Conservation (phyloP, 768 basidiomycete genomes). For the Tricholoma hemisulphureum region DNA sequence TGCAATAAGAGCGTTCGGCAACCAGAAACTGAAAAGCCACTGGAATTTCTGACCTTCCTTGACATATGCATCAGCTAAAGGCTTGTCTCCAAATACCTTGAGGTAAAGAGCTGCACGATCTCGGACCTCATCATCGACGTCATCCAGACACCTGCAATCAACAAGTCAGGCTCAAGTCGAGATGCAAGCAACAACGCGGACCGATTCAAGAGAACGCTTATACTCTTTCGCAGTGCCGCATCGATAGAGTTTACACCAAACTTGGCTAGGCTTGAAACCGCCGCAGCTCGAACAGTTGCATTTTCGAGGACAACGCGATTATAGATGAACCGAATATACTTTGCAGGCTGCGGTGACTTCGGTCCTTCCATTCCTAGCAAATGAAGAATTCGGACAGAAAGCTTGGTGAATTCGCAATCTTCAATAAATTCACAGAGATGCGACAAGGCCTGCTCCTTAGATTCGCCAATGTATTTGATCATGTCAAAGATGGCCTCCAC, state of each 20-base stretch:
- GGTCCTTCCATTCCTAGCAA: slow-evolving; percentile 95
- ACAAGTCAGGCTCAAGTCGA: slow-evolving; percentile 6
- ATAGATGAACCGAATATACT: slow-evolving; percentile 99
- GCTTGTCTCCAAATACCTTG: slow-evolving; percentile 74
- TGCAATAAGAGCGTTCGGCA: slow-evolving; percentile 31
- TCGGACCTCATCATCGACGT: slow-evolving; percentile 98
- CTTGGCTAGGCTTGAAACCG: slow-evolving; percentile 92
- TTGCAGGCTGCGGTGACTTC: slow-evolving; percentile 92
- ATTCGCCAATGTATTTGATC: slow-evolving; percentile 96
- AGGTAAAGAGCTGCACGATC: slow-evolving; percentile 97
- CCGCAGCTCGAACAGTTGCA: slow-evolving; percentile 94
- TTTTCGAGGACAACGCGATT: slow-evolving; percentile 99
- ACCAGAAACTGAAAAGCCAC: slow-evolving; percentile 2
- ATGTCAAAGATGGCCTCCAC: slow-evolving; percentile 99
- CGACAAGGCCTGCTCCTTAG: slow-evolving; percentile 95
- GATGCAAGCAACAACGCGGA: slow-evolving; percentile 29
- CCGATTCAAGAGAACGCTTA: slow-evolving; percentile 85
- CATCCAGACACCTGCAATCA: slow-evolving; percentile 79
- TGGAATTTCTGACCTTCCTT: slow-evolving; percentile 70
- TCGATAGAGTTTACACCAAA: slow-evolving; percentile 92
- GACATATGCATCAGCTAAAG: slow-evolving; percentile 82
- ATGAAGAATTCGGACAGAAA: slow-evolving; percentile 95
- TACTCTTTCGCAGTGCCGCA: slow-evolving; percentile 73
- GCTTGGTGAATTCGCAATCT: slow-evolving; percentile 99
- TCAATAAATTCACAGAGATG: slow-evolving; percentile 99